Evolutionary conservation across 805 yeast genomes (phyloP).

Genomic region (Scheffersomyces coipomensis): DNA sequence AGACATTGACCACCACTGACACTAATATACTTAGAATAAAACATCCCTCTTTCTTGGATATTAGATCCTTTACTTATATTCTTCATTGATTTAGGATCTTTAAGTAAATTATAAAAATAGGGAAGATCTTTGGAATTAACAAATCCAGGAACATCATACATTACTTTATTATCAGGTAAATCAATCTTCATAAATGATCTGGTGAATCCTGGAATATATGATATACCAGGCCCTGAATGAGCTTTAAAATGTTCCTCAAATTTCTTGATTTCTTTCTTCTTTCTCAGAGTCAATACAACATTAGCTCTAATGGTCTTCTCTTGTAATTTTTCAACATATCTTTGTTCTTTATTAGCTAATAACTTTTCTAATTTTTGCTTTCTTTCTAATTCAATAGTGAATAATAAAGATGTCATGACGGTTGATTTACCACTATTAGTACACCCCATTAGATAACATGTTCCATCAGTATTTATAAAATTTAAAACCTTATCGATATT

Average conservation of each 20-base stretch:
- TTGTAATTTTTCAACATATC: no score
- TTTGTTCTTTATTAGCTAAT: no score
- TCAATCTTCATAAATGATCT: slow-evolving; percentile 42
- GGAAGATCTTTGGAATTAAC: slow-evolving; percentile 10
- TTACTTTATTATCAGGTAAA: slow-evolving; percentile 25
- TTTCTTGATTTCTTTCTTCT: slow-evolving; percentile 8
- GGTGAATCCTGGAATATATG: slow-evolving; percentile 71
- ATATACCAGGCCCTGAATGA: slow-evolving; percentile 44
- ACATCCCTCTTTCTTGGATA: slow-evolving; percentile 27
- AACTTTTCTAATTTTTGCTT: no score
- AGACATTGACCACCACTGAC: slow-evolving; percentile 45
- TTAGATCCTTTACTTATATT: slow-evolving; percentile 25
- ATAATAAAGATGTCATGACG: slow-evolving; percentile 47
- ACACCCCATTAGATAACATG: slow-evolving; percentile 54
- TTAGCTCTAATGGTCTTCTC: neutral
- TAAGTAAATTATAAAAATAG: slow-evolving; percentile 9
- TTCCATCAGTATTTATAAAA: slow-evolving; percentile 33
- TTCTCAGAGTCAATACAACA: slow-evolving; percentile 22
- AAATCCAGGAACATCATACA: slow-evolving; percentile 52
- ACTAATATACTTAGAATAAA: slow-evolving; percentile 30
- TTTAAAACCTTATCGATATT: slow-evolving; percentile 35
- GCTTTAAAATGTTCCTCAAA: slow-evolving; percentile 18
- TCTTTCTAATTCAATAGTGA: slow-evolving; percentile 8
- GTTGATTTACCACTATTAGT: slow-evolving; percentile 73
- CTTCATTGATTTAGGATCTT: slow-evolving; percentile 19